phyloP scores from a whole-genome alignment of 768 basidiomycete genomes.

The Nidula microcarpa region DNA sequence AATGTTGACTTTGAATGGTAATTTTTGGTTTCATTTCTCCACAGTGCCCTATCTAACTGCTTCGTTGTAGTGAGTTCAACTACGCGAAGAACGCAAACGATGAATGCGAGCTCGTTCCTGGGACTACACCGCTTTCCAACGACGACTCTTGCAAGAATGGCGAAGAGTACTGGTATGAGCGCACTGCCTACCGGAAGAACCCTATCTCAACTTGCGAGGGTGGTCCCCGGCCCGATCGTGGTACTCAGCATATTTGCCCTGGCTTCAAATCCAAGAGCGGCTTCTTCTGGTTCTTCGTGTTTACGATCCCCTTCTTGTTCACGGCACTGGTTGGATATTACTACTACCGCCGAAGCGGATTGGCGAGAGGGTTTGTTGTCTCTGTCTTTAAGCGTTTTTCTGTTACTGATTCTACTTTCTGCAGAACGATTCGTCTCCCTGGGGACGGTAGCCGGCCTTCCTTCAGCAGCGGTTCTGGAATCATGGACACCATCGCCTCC shows the following conservation, averaged over 20 bases:
- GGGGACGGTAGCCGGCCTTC: constrained; percentile 39
- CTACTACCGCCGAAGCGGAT: constrained; percentile 75
- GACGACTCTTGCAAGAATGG: constrained; percentile 62
- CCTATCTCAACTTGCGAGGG: constrained; percentile 86
- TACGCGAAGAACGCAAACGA: constrained; percentile 64
- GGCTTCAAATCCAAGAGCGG: constrained; percentile 70
- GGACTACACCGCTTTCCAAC: constrained; percentile 55
- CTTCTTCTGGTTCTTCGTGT: constrained; percentile 82
- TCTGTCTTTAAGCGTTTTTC: constrained; percentile 1
- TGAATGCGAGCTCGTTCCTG: constrained; percentile 75
- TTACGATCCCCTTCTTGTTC: constrained; percentile 74
- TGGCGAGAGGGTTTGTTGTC: constrained; percentile 65
- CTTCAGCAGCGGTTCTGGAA: constrained; percentile 35
- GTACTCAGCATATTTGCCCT: constrained; percentile 73
- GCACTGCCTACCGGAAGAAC: constrained; percentile 88
- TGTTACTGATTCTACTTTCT: constrained; percentile 7
- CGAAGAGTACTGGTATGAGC: constrained; percentile 89
- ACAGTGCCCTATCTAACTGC: background rate
- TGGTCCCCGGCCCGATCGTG: constrained; percentile 76
- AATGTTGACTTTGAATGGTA: constrained; percentile 92
- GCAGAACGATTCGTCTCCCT: constrained; percentile 76
- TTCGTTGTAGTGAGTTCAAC: constrained; percentile 83
- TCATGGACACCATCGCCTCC: constrained; percentile 74
- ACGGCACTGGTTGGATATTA: constrained; percentile 77
- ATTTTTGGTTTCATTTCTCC: constrained; percentile 14